phyloP scores from a whole-genome alignment of 805 yeast species.

The Kuraishia piskuri region DNA sequence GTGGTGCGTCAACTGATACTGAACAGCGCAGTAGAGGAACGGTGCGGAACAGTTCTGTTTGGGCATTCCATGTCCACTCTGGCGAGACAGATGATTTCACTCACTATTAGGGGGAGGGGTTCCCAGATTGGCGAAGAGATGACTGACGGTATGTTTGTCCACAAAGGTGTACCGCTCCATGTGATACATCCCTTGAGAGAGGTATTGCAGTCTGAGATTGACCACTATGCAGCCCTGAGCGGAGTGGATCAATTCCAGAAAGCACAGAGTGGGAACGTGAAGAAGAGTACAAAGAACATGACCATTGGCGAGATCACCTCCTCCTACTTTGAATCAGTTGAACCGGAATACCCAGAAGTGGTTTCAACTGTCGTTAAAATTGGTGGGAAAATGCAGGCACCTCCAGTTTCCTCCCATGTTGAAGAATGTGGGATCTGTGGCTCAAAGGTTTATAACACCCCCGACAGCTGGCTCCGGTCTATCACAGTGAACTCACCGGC shows the following conservation, averaged over 20 bases:
- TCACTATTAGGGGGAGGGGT: constrained; percentile 86
- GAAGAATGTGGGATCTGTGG: constrained; percentile 50
- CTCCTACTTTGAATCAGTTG: constrained; percentile 64
- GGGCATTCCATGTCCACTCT: constrained; percentile 78
- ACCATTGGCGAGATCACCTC: constrained; percentile 75
- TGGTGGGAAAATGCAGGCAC: constrained; percentile 64
- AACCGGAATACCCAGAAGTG: constrained; percentile 75
- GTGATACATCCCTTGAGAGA: constrained; percentile 70
- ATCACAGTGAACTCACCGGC: constrained; percentile 58
- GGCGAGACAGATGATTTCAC: constrained; percentile 71
- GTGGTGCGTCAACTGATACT: constrained; percentile 39
- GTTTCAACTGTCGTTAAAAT: constrained; percentile 90
- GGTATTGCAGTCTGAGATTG: constrained; percentile 59
- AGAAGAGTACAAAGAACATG: constrained; percentile 55
- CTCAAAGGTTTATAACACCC: constrained; percentile 41
- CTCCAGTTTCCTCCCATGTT: constrained; percentile 15
- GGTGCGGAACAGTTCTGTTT: constrained; percentile 51
- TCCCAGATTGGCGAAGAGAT: constrained; percentile 46
- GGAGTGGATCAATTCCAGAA: constrained; percentile 18
- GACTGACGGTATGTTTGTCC: constrained; percentile 31
- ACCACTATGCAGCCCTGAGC: constrained; percentile 39
- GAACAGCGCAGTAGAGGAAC: constrained; percentile 32
- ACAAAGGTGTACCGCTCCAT: constrained; percentile 25
- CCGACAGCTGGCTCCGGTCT: constrained; percentile 56
- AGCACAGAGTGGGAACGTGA: constrained; percentile 13